phyloP scores from a whole-genome alignment of 2,329 filamentous ascomycete species.

The Byssothecium circinans region DNA sequence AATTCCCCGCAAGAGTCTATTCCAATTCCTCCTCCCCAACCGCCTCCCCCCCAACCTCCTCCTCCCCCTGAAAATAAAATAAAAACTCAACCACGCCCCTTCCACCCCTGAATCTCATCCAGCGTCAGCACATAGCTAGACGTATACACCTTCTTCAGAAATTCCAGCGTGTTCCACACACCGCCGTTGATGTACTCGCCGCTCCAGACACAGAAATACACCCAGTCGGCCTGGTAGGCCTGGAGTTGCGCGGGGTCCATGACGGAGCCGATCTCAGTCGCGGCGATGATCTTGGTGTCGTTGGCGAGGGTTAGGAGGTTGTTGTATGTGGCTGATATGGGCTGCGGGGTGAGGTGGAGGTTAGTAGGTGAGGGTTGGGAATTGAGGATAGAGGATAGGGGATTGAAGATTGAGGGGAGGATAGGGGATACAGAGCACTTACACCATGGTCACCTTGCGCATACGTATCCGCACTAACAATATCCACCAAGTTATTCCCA shows the following conservation, averaged over 20 bases:
- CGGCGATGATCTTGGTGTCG: constrained; percentile 53
- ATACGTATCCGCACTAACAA: constrained; percentile 53
- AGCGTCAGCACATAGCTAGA: constrained; percentile 32
- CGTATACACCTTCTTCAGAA: constrained; percentile 43
- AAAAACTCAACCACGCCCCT: neutral
- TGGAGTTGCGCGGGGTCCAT: constrained; percentile 48
- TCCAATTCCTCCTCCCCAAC: too few relatives aligned
- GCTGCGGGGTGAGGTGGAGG: too few relatives aligned
- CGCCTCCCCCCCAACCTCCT: too few relatives aligned
- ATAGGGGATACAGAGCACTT: too few relatives aligned
- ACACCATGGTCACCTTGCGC: constrained; percentile 48
- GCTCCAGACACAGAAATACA: constrained; percentile 53
- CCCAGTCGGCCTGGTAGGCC: constrained; percentile 53
- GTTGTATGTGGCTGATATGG: constrained; percentile 51
- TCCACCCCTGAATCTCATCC: constrained; percentile 35
- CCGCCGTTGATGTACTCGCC: constrained; percentile 49
- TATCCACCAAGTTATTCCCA: constrained; percentile 50
- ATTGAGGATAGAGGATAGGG: too few relatives aligned
- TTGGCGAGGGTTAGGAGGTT: constrained; percentile 46
- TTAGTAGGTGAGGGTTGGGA: too few relatives aligned
- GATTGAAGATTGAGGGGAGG: too few relatives aligned
- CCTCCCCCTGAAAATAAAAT: too few relatives aligned
- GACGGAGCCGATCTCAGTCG: constrained; percentile 52
- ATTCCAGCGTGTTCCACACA: constrained; percentile 46
- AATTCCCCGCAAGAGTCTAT: too few relatives aligned